phyloP scores from a whole-genome alignment of 129 eudicot species.

The Lactuca sativa region DNA sequence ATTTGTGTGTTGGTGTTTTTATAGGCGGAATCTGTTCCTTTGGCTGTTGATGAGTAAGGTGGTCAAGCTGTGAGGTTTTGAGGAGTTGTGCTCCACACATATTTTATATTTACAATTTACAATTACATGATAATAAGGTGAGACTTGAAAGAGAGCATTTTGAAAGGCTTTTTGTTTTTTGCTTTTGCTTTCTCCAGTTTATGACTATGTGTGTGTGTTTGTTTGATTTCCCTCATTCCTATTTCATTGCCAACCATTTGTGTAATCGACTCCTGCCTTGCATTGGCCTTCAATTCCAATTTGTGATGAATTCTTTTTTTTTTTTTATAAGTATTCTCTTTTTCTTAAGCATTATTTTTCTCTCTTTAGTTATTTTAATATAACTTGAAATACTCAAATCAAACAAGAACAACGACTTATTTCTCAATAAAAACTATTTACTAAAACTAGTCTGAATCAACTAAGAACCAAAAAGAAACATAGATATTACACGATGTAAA shows the following conservation, averaged over 20 bases:
- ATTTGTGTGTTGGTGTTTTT: conserved; percentile 5
- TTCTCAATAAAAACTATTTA: no score
- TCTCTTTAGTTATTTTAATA: not conserved
- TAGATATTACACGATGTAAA: no score
- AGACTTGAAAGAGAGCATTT: conserved; percentile 29
- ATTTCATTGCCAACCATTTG: conserved; percentile 17
- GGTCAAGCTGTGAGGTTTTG: not conserved
- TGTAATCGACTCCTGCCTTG: conserved; percentile 20
- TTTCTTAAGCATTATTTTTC: not conserved
- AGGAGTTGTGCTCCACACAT: not conserved
- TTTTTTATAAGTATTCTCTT: not conserved
- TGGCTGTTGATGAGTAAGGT: conserved; percentile 53
- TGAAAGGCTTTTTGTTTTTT: conserved; percentile 29
- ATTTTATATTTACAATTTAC: no score
- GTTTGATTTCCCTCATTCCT: not conserved
- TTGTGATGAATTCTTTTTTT: not conserved
- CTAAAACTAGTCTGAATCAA: no score
- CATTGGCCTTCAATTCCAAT: conserved; percentile 14
- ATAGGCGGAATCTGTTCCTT: conserved; percentile 83
- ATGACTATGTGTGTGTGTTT: conserved; percentile 5
- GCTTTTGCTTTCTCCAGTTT: not conserved
- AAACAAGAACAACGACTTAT: not conserved
- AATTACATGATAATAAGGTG: conserved; percentile 18
- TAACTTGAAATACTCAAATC: no score
- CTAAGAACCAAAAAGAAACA: no score